Evolutionary conservation across 768 basidiomycete genomes (phyloP).

Genomic region (Rhodotorula sphaerocarpa): DNA sequence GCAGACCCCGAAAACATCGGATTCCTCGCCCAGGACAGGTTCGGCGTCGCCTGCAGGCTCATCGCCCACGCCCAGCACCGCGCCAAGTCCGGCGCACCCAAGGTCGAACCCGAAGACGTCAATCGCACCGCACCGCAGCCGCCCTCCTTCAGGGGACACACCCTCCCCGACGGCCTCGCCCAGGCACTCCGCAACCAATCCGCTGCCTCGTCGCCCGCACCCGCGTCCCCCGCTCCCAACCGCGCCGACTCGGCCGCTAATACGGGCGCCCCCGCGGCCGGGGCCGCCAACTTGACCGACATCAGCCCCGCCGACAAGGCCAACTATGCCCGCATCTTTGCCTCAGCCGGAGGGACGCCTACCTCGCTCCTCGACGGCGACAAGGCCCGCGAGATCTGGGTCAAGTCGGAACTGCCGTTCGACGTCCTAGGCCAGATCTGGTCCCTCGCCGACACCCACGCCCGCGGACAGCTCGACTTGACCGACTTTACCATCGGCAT

Average conservation of each 20-base stretch:
- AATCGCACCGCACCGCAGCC: slow-evolving; percentile 64
- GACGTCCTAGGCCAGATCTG: slow-evolving; percentile 89
- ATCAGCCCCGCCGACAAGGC: slow-evolving; percentile 58
- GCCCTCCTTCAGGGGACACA: slow-evolving; percentile 66
- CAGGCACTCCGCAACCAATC: slow-evolving; percentile 42
- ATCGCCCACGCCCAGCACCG: slow-evolving; percentile 87
- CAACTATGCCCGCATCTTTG: slow-evolving; percentile 76
- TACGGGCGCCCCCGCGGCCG: not conserved
- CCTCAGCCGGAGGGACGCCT: slow-evolving; percentile 51
- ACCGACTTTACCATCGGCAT: slow-evolving; percentile 78
- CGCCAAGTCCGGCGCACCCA: slow-evolving; percentile 48
- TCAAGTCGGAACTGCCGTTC: slow-evolving; percentile 78
- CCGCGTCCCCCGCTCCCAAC: slow-evolving; percentile 23
- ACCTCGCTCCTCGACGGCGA: slow-evolving; percentile 75
- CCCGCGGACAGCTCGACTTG: slow-evolving; percentile 76
- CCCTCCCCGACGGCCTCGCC: slow-evolving; percentile 52
- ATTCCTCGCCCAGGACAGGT: slow-evolving; percentile 77
- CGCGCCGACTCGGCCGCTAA: not conserved
- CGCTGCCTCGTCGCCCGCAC: not conserved
- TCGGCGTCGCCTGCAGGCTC: slow-evolving; percentile 76
- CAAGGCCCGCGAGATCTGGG: slow-evolving; percentile 78
- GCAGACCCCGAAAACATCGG: slow-evolving; percentile 92
- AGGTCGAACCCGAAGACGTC: slow-evolving; percentile 48
- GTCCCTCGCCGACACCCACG: slow-evolving; percentile 90
- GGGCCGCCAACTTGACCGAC: slow-evolving; percentile 6